Conservation (phyloP, 78 protist genomes). For the Cavenderia fasciculata region DNA sequence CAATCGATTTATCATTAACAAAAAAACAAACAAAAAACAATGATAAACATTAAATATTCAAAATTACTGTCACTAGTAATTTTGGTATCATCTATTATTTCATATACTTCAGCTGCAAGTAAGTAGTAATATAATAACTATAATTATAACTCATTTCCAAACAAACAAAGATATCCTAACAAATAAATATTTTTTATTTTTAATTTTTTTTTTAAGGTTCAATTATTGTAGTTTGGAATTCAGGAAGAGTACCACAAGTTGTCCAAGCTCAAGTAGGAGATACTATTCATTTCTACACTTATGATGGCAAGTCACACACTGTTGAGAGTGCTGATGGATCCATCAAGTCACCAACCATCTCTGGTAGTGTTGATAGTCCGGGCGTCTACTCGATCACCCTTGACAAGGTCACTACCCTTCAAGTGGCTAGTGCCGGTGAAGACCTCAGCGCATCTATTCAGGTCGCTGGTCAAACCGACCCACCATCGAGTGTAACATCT, state of each 20-base stretch:
- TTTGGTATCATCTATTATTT: too few species aligned
- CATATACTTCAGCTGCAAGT: too few species aligned
- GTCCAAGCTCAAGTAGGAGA: constrained; percentile 27
- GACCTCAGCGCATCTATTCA: not conserved
- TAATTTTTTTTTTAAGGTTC: not conserved
- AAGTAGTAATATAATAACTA: too few species aligned
- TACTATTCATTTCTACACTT: constrained; percentile 28
- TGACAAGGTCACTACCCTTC: not conserved
- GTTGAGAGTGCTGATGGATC: constrained; percentile 35
- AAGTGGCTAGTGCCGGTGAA: not conserved
- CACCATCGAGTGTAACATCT: not conserved
- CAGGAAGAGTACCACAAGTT: not conserved
- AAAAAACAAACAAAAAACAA: too few species aligned
- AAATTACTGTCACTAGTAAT: too few species aligned
- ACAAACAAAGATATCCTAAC: not conserved
- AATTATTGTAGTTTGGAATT: constrained; percentile 60
- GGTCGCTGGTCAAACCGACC: not conserved
- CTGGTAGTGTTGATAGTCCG: constrained; percentile 17
- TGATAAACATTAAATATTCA: too few species aligned
- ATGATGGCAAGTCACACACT: constrained; percentile 28
- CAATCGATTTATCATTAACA: too few species aligned
- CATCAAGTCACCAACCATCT: not conserved
- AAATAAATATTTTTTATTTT: not conserved
- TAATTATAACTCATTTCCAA: too few species aligned
- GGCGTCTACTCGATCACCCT: not conserved